These are phyloP conservation scores for Licmophora abbreviata DNA, from an alignment of 108 stramenopile species.

Conservation along the genomic window DNA sequence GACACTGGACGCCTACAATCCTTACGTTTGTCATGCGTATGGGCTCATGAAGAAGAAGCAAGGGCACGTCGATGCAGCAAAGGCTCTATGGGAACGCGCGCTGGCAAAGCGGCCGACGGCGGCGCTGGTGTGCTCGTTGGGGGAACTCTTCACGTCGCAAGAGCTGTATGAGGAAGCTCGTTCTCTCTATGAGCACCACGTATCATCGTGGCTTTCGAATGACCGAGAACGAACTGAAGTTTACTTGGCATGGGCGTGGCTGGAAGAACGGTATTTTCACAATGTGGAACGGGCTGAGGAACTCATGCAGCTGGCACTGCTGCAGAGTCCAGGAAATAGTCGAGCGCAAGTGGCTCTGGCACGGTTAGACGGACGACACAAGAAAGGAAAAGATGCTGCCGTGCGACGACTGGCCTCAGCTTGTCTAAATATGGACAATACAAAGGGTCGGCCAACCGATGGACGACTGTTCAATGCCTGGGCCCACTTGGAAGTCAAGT, in stretches of 20 bases:
- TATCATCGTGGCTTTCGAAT: constrained; percentile 20
- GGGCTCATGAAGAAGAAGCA: constrained; percentile 38
- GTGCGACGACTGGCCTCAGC: constrained; percentile 16
- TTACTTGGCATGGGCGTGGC: constrained; percentile 57
- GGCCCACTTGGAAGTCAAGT: constrained; percentile 68
- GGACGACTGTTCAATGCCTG: constrained; percentile 78
- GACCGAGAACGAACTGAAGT: constrained; percentile 66
- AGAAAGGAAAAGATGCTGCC: constrained; percentile 17
- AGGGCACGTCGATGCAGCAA: constrained; percentile 18
- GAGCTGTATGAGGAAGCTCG: constrained; percentile 26
- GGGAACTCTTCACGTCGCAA: constrained; percentile 35
- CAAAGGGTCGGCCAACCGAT: constrained; percentile 17
- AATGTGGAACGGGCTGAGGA: constrained; percentile 41
- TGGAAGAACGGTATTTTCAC: constrained; percentile 63
- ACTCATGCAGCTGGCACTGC: constrained; percentile 37
- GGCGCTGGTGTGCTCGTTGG: constrained; percentile 69
- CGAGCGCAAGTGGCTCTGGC: constrained; percentile 70
- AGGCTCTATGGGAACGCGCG: constrained; percentile 42
- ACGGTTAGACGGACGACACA: constrained; percentile 42
- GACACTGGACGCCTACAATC: constrained; percentile 52
- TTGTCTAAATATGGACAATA: constrained; percentile 12
- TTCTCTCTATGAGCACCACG: constrained; percentile 36
- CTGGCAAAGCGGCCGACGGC: constrained; percentile 50
- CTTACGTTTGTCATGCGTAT: constrained; percentile 77
- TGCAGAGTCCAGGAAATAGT: constrained; percentile 28